A percentile compares a stretch with the other conserved stretches of the same genome.
phyloP scores from a whole-genome alignment of 306 rosid genomes.

The Inga laurina region DNA sequence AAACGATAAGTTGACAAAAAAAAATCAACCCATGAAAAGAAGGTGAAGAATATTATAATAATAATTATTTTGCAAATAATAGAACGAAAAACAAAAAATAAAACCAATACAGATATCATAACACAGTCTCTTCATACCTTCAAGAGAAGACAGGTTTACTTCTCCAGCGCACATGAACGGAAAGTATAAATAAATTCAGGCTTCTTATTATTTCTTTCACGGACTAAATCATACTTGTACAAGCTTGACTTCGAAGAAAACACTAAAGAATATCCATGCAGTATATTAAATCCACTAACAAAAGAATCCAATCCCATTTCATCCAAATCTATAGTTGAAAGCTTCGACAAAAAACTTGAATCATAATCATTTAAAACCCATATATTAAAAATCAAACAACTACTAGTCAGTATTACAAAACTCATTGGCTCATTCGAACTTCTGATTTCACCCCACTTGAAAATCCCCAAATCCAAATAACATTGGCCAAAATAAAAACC shows the following conservation, averaged over 20 bases:
- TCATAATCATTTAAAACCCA: background rate
- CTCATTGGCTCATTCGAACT: background rate
- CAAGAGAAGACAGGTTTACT: no score
- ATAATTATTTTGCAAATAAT: no score
- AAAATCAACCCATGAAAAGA: conserved; percentile 37
- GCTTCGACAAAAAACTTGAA: background rate
- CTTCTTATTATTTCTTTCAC: background rate
- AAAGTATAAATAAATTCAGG: background rate
- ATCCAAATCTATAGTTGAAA: background rate
- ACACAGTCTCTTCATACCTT: no score
- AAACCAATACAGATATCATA: no score
- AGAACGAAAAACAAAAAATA: no score
- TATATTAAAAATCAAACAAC: background rate
- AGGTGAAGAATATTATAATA: conserved; percentile 49
- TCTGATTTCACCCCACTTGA: background rate
- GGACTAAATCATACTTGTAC: background rate
- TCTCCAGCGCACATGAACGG: no score
- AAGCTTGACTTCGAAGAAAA: background rate
- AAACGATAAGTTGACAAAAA: conserved; percentile 37
- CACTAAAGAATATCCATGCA: background rate
- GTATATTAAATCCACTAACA: background rate
- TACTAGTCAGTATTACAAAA: background rate
- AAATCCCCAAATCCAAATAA: background rate
- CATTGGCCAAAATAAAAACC: background rate
- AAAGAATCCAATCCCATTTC: background rate